Evolutionary conservation across 805 yeast genomes (phyloP).

Genomic region (Suhomyces vadensis): DNA sequence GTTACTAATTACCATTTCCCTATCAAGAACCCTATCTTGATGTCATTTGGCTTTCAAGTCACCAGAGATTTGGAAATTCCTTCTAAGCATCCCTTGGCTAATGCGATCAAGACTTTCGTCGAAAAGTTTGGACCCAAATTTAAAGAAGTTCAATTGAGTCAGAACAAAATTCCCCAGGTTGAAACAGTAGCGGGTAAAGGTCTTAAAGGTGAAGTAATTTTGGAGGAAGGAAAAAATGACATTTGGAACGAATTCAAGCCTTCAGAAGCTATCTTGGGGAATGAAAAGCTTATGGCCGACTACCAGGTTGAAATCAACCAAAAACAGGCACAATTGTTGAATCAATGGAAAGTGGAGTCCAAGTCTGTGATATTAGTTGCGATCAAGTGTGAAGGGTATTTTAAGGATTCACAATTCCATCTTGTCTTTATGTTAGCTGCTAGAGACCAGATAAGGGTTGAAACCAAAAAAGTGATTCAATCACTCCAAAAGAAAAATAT

Average conservation of each 20-base stretch:
- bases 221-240: conserved; percentile 19
- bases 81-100: conserved; percentile 70
- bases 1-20: conserved; percentile 51
- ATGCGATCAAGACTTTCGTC: conserved; percentile 48
- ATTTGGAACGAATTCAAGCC: conserved; percentile 38
- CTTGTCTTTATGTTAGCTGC: conserved; percentile 55
- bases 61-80: conserved; percentile 60
- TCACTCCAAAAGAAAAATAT: conserved; percentile 42
- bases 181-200: conserved; percentile 65
- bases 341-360: conserved; percentile 60
- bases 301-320: conserved; percentile 39
- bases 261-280: conserved; percentile 52
- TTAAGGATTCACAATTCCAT: conserved; percentile 31
- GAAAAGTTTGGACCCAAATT: conserved; percentile 31
- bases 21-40: conserved; percentile 14
- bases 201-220: conserved; percentile 44
- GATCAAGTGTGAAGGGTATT: conserved; percentile 29
- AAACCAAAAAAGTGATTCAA: conserved; percentile 52
- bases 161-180: conserved; percentile 45
- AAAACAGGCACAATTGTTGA: conserved; percentile 36
- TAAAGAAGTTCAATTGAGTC: conserved; percentile 20
- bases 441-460: conserved; percentile 61
- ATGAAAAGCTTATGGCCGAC: conserved; percentile 58
- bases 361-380: conserved; percentile 65
- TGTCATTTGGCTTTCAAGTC: conserved; percentile 42